Percentiles rank a stretch among this genome's conserved stretches.
phyloP scores from a whole-genome alignment of 2,329 filamentous ascomycete genomes.

The Trichophyton equinum region DNA sequence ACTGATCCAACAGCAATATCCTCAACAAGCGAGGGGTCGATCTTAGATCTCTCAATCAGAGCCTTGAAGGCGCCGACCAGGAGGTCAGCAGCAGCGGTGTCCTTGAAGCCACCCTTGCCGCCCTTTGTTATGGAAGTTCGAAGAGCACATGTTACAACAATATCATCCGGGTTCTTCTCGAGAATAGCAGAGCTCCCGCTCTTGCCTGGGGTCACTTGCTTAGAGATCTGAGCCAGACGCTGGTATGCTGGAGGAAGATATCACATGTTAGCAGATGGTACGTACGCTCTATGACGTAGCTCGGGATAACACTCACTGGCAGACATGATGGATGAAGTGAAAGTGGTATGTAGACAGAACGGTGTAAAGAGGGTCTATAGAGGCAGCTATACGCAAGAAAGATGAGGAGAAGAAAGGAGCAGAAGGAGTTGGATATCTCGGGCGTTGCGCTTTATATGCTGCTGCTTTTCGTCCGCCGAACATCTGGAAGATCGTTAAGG shows the following conservation, averaged over 20 bases:
- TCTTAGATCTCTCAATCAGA: constrained; percentile 70
- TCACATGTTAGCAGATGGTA: constrained; percentile 15
- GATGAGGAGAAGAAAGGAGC: not conserved
- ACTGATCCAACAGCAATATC: constrained; percentile 89
- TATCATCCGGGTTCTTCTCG: constrained; percentile 48
- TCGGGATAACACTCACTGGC: constrained; percentile 23
- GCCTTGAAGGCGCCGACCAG: constrained; percentile 72
- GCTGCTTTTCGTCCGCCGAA: not conserved
- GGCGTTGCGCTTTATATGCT: constrained; percentile 1
- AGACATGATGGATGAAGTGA: constrained; percentile 29
- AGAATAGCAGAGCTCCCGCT: constrained; percentile 26
- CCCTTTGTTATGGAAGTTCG: constrained; percentile 87
- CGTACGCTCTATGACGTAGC: constrained; percentile 7
- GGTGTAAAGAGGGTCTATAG: constrained; percentile 4
- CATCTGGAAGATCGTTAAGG: constrained; percentile 1
- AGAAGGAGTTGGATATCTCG: not conserved
- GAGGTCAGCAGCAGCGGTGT: constrained; percentile 76
- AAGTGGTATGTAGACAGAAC: constrained; percentile 8
- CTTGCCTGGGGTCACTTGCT: constrained; percentile 38
- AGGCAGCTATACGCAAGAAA: not conserved
- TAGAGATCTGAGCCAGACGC: constrained; percentile 47
- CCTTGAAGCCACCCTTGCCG: constrained; percentile 89
- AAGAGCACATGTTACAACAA: constrained; percentile 85
- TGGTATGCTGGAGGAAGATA: constrained; percentile 37
- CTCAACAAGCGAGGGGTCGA: constrained; percentile 78